Evolutionary conservation across 495 filamentous ascomycete species (phyloP).

Genomic region (Aspergillus conjunctus): DNA sequence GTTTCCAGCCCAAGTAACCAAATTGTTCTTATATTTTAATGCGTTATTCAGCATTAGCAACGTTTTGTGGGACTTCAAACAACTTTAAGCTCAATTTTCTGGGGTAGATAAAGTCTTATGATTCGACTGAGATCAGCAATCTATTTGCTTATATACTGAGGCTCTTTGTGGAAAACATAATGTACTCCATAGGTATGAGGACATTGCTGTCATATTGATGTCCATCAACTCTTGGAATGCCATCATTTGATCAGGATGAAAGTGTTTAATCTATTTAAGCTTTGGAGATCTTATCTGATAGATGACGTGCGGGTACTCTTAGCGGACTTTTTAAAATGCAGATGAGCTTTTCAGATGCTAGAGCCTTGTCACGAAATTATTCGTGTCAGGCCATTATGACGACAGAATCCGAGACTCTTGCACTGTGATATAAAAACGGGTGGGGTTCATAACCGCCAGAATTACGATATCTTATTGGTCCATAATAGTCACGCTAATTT

Average conservation of each 20-base stretch:
- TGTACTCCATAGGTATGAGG: background rate
- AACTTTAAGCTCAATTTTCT: too few species aligned
- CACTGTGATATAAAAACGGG: background rate
- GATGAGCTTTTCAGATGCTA: background rate
- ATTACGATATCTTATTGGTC: background rate
- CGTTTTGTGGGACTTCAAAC: too few species aligned
- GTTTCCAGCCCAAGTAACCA: background rate
- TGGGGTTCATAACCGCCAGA: background rate
- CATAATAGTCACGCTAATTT: background rate
- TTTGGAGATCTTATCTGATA: constrained; percentile 2
- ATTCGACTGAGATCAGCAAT: too few species aligned
- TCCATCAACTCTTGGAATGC: background rate
- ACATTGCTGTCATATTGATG: background rate
- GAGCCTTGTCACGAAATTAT: background rate
- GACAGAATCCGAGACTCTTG: background rate
- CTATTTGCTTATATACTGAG: too few species aligned
- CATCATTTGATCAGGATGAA: background rate
- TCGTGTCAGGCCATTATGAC: constrained; percentile 6
- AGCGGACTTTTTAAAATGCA: background rate
- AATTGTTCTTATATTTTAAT: too few species aligned
- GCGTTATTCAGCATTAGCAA: too few species aligned
- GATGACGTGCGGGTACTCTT: too few species aligned
- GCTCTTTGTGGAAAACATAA: too few species aligned
- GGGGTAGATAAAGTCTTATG: too few species aligned
- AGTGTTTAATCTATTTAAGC: constrained; percentile 1